Conservation (phyloP, 1,284 basidiomycete species). For the Cutaneotrichosporon dermatis region DNA sequence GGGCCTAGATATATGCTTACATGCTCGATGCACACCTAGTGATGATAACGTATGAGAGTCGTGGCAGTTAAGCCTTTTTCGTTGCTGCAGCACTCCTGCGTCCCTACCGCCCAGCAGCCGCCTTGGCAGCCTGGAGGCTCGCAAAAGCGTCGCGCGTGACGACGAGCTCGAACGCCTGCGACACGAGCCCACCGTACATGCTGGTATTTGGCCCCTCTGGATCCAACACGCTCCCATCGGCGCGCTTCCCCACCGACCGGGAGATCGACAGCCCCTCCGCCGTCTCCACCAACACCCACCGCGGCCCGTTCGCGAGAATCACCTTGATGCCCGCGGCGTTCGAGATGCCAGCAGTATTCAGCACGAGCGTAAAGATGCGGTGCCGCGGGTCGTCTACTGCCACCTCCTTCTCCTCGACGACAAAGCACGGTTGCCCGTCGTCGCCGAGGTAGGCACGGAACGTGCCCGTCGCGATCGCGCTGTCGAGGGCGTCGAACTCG, state of each 20-base stretch:
- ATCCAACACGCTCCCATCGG: background rate
- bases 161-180: slow-evolving; percentile 5
- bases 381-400: background rate
- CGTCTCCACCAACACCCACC: slow-evolving; percentile 1
- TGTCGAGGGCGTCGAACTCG: slow-evolving; percentile 7
- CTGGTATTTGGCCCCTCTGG: background rate
- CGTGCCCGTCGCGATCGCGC: background rate
- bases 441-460: background rate
- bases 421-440: background rate
- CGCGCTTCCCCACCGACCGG: background rate
- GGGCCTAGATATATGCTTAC: too few species aligned
- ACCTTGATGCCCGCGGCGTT: background rate
- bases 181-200: slow-evolving; percentile 7
- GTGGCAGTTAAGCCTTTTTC: too few species aligned
- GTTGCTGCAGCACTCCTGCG: background rate
- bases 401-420: background rate
- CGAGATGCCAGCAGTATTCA: background rate
- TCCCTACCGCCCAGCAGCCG: slow-evolving; percentile 19
- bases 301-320: slow-evolving; percentile 7
- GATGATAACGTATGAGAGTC: too few species aligned
- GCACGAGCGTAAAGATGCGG: background rate
- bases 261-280: slow-evolving; percentile 3
- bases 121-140: slow-evolving; percentile 74
- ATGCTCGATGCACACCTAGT: too few species aligned
- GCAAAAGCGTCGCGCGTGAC: slow-evolving; percentile 53